phyloP scores from a whole-genome alignment of 768 basidiomycete species.

The Auricularia sp. region DNA sequence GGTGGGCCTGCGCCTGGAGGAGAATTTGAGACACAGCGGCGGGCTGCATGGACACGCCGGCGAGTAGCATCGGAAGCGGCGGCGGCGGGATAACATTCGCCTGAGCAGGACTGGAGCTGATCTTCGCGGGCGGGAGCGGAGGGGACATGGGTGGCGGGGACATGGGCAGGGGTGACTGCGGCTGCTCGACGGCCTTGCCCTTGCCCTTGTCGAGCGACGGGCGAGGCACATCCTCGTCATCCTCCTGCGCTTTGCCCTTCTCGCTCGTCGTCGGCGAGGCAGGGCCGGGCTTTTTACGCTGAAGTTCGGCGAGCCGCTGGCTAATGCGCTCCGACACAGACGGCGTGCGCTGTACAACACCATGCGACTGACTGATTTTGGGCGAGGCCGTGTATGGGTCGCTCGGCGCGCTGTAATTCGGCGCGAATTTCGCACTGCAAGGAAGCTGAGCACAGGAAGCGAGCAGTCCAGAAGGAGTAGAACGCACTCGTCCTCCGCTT shows the following conservation, averaged over 20 bases:
- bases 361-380: conserved; percentile 26
- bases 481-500: conserved; percentile 87
- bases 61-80: conserved; percentile 55
- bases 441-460: neutral
- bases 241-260: conserved; percentile 20
- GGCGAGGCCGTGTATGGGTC: conserved; percentile 84
- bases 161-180: conserved; percentile 11
- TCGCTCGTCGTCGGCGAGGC: conserved; percentile 22
- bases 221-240: conserved; percentile 39
- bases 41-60: conserved; percentile 61
- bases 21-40: conserved; percentile 60
- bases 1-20: conserved; percentile 56
- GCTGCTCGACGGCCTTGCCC: conserved; percentile 40
- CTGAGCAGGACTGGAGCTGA: conserved; percentile 20
- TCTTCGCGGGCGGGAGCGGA: conserved; percentile 26
- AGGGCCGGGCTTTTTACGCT: conserved; percentile 37
- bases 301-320: conserved; percentile 71
- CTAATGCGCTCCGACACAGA: conserved; percentile 85
- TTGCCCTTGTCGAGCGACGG: conserved; percentile 61
- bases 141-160: conserved; percentile 37
- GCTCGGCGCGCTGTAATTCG: conserved; percentile 37
- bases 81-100: conserved; percentile 27
- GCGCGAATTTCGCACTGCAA: conserved; percentile 77
- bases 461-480: neutral
- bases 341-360: conserved; percentile 41